These are phyloP conservation scores for Lipomyces starkeyi DNA, from an alignment of 805 yeast genomes.

Conservation along the genomic window DNA sequence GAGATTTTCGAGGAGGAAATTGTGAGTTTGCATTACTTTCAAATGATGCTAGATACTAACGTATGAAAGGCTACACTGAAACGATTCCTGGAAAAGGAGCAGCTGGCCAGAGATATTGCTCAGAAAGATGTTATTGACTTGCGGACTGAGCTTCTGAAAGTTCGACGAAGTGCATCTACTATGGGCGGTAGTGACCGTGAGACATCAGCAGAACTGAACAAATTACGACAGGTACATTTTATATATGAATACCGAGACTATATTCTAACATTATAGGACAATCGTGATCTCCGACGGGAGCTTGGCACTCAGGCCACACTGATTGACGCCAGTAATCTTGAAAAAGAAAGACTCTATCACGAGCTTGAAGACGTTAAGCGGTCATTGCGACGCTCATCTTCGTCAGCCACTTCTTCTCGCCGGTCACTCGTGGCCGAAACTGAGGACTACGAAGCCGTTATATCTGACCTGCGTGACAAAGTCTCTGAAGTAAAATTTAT, in stretches of 20 bases:
- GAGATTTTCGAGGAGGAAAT: conserved; percentile 25
- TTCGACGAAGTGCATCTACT: conserved; percentile 27
- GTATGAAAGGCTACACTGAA: conserved; percentile 15
- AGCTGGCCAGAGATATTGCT: conserved; percentile 27
- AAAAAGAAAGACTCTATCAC: conserved; percentile 30
- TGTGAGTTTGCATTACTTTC: conserved; percentile 15
- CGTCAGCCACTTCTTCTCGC: conserved; percentile 17
- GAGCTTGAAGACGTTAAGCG: conserved; percentile 32
- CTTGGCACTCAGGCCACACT: conserved; percentile 23
- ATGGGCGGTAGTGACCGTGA: conserved; percentile 26
- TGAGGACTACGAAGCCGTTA: conserved; percentile 25
- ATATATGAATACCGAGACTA: neutral
- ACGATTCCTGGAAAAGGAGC: conserved; percentile 28
- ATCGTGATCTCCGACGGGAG: conserved; percentile 34
- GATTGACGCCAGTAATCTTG: conserved; percentile 19
- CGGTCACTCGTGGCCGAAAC: conserved; percentile 15
- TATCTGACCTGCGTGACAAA: conserved; percentile 27
- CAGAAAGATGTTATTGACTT: conserved; percentile 28
- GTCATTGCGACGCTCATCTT: conserved; percentile 19
- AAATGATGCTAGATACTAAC: neutral
- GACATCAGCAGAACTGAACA: conserved; percentile 18
- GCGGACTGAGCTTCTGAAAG: conserved; percentile 24
- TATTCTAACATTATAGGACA: conserved; percentile 13
- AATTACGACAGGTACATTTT: conserved; percentile 21
- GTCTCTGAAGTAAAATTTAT: conserved; percentile 28